phyloP scores from a whole-genome alignment of 2,329 filamentous ascomycete species.

The Aspergillus sp. region DNA sequence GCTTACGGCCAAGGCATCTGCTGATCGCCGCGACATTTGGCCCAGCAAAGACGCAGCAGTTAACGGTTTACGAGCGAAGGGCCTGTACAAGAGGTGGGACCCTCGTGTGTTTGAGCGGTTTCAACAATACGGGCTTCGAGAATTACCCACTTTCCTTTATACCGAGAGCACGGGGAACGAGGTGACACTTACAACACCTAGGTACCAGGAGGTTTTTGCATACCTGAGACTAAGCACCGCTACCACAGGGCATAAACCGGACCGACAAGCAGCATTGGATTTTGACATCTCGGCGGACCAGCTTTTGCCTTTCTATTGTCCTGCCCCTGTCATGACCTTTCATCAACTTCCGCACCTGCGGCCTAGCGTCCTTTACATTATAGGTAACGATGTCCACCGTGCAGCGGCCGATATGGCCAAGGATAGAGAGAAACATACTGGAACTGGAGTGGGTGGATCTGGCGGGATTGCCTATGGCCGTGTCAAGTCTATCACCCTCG shows the following conservation, averaged over 20 bases:
- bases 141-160: neutral
- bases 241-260: neutral
- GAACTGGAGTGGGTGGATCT: slow-evolving; percentile 2
- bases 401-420: neutral
- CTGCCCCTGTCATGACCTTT: neutral
- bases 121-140: slow-evolving; percentile 11
- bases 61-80: neutral
- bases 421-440: neutral
- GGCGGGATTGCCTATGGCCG: neutral
- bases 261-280: neutral
- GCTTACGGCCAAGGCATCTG: neutral
- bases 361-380: slow-evolving; percentile 6
- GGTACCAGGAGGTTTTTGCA: slow-evolving; percentile 69
- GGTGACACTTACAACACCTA: slow-evolving; percentile 71
- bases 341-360: neutral
- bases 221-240: slow-evolving; percentile 28
- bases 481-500: neutral
- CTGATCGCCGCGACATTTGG: neutral
- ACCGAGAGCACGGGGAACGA: neutral
- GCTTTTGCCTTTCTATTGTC: neutral
- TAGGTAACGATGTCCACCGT: neutral
- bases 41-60: neutral
- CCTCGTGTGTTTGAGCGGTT: slow-evolving; percentile 9
- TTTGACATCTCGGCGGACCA: neutral
- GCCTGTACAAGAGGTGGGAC: slow-evolving; percentile 3